Base-by-base conservation (phyloP, 2,329 filamentous ascomycete species). In the Colletotrichum plurivorum region DNA sequence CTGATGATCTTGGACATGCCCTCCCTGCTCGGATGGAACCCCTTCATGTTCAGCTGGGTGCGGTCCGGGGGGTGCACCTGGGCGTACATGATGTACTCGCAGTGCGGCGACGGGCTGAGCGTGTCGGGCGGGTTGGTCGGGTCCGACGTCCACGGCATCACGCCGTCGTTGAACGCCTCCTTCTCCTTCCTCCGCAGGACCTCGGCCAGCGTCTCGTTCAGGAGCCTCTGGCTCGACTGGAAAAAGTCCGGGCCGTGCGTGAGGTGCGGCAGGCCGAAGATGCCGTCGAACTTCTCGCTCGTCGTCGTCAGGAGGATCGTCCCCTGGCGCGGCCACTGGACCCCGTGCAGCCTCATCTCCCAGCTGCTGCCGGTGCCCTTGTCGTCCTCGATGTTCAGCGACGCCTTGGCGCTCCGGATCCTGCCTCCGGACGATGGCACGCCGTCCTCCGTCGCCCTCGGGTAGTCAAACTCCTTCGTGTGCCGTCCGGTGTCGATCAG, bases 251-350 rank as follows among this genome's bases (percentile, higher is more conserved):
- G 77, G 20, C 83, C 79, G 0, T 93, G 87, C 0, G 93, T 85
- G 59, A 99, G 87, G 79, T 98, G 94, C 27, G 96, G 95, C 54
- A 98, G 83, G 2, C 91, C 93, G 78, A 97, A 97, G 64, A 98
- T 91, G 51, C 96, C 95, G n/a, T 92, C 90, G 76, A 96, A 96
- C 83, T 97, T 98, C 76, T 97, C 93, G 79, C 94, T 98, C 55
- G 94, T 95, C 0, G 95, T 98, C 2, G 92, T 93, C 77, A 98
- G 83, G 43, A 98, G 83, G 57, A 96, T 89, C 15, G 90, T 88
- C 2, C 96, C 96, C 71, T 92, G 89, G n/a, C 88, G 87, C 45
- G 92, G 90, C 85, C 94, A 97, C 82, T 98, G 95, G 4, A 97
- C 87, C 4, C 96, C 96, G 79, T 94, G 91, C 57, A 97, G 82